Evolutionary conservation across 1,139 yeast species (phyloP), one percentile per base, ranked within the genome.

Genomic region (Geotrichum cucujoidarum): DNA sequence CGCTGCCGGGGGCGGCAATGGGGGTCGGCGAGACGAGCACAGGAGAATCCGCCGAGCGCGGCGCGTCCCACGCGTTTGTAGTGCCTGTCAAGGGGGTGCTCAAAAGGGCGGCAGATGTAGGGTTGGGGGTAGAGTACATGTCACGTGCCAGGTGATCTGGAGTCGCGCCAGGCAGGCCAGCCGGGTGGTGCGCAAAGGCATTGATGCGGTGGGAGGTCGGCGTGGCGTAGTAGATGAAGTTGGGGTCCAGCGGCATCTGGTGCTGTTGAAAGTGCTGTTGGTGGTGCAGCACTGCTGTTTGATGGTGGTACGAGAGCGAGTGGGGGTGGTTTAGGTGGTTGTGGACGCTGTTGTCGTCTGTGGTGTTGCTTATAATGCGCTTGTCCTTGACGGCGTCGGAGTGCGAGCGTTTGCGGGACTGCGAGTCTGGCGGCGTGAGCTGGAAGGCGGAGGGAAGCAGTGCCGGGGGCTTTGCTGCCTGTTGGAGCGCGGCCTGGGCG

Each of bases 391-490:
- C 40, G 17, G 47, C 34, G 27, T 44, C 51, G 10, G 47, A 29
- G 48, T 39, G 38, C 18, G 35, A 14, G n/a, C 49, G 49, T 34
- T 55, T 54, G 17, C 52, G 50, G n/a, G 50, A 37, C 32, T 55
- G 57, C 11, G 62, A 58, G 40, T 58, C 60, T 11, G 64, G 64
- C 4, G 63, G 63, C 17, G 62, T 59, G 43, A 60, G 53, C 47
- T 58, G 60, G 39, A 59, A 53, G 4, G 61, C 60, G 16, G 61
- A 57, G 11, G 61, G 62, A 20, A 59, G 53, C 24, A 59, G 53
- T 27, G 54, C 31, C 11, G 40, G 41, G 38, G 18, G 36, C 20
- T 20, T 11, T 10, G 14, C 39, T 22, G 29, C 41, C 27, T 13
- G 17, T 17, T 22, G 29, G 39, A 16, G 5, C 7, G 39, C 11